These are phyloP conservation scores for Xylariaceae sp. DNA, from an alignment of 2,329 filamentous ascomycete species.

Conservation along the genomic window DNA sequence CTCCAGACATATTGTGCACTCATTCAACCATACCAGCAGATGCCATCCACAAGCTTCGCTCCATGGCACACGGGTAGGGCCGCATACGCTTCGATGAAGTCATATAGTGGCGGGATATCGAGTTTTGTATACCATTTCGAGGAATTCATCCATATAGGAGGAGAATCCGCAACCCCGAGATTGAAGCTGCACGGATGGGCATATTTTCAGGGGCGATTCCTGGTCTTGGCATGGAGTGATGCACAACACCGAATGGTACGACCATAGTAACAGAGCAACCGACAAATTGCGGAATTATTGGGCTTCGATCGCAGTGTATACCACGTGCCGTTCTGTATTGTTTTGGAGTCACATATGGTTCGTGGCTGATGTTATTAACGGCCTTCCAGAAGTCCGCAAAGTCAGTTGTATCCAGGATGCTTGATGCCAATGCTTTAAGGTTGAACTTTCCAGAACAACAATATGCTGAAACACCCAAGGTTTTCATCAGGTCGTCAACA, in stretches of 20 bases:
- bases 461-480: slow-evolving; percentile 8
- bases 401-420: slow-evolving; percentile 5
- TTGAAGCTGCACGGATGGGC: slow-evolving; percentile 11
- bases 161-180: slow-evolving; percentile 4
- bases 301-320: slow-evolving; percentile 9
- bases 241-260: slow-evolving; percentile 6
- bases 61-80: slow-evolving; percentile 7
- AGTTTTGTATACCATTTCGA: slow-evolving; percentile 11
- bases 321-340: slow-evolving; percentile 6
- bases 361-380: not conserved
- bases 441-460: slow-evolving; percentile 11
- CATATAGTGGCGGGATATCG: slow-evolving; percentile 4
- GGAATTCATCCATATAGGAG: slow-evolving; percentile 5
- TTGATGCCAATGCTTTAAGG: slow-evolving; percentile 1
- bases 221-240: slow-evolving; percentile 7
- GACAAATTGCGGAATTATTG: slow-evolving; percentile 9
- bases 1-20: slow-evolving; percentile 11
- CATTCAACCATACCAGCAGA: slow-evolving; percentile 10
- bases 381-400: slow-evolving; percentile 7
- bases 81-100: slow-evolving; percentile 8
- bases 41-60: slow-evolving; percentile 5
- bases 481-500: not conserved
- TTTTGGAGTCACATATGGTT: slow-evolving; percentile 2
- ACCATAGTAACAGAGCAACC: slow-evolving; percentile 6
- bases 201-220: not conserved